Base-by-base conservation (phyloP, 345 rosid species). In the Lenwebbia sp. region DNA sequence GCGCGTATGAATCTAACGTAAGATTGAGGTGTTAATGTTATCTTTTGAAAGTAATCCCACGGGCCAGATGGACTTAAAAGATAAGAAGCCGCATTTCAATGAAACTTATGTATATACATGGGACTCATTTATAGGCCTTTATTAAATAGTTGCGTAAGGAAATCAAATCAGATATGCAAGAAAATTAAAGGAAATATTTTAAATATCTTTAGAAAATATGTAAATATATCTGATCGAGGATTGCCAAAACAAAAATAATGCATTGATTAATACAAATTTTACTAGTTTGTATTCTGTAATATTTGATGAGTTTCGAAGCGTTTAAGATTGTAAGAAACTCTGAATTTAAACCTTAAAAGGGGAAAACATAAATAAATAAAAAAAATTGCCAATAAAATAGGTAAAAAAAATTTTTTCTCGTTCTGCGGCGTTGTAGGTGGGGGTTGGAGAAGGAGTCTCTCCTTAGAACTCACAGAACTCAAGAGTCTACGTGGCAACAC, bases 401-500 rank as follows among this genome's bases (percentile, higher is more conserved):
- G 12, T 30, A 30, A n/a, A n/a, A n/a, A n/a, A 40, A 40, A 9
- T 0, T 14, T 56, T 56, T 33, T 4, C 47, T 40, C 21, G 25
- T 23, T 37, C 47, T 4, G 78, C 47, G 13, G 78, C 78, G 78
- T 70, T 37, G 78, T 19, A 70, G 78, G 78, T 70, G 3, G 19
- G 25, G 22, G 5, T 7, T 3, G 30, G 74, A 10, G 60, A 28
- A 60, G 74, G 74, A 28, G 74, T 28, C 74, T 28, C 21, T 14
- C 37, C 14, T 10, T 49, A 49, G 51, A 49, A 49, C 51, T 10
- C 12, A 2, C 12, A 4, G 54, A 13, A 51, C 53, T 51, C 17
- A 13, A 54, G 57, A 7, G 70, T 86, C 81, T 87, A 91, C 91
- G 92, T 91, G 93, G 92, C 86, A 86, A 84, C 86, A 75, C 83